Evolutionary conservation across 805 yeast species (phyloP).

Genomic region (Saccharomycopsis fermentans): DNA sequence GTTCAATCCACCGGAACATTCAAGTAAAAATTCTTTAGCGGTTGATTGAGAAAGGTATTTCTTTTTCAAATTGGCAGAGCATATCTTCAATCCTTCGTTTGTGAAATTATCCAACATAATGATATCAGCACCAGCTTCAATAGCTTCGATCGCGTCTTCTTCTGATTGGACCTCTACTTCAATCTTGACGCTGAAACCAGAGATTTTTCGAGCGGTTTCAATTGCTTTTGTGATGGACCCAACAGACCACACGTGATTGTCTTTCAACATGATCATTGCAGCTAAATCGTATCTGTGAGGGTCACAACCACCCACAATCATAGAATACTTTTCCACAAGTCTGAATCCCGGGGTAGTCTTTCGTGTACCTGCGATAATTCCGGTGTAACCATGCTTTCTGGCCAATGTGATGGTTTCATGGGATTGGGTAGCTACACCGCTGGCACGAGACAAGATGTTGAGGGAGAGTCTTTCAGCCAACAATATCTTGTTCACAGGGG

Average conservation of each 20-base stretch:
- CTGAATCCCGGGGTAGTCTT: slow-evolving; percentile 97
- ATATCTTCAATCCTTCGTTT: slow-evolving; percentile 51
- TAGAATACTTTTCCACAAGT: slow-evolving; percentile 79
- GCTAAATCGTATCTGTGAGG: slow-evolving; percentile 86
- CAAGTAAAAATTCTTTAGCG: slow-evolving; percentile 53
- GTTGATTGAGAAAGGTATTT: slow-evolving; percentile 32
- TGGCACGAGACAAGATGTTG: slow-evolving; percentile 69
- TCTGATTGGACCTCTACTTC: slow-evolving; percentile 89
- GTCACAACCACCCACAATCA: slow-evolving; percentile 93
- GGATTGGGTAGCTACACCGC: slow-evolving; percentile 82
- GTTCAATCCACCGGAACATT: slow-evolving; percentile 88
- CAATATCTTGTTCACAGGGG: slow-evolving; percentile 70
- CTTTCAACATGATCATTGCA: slow-evolving; percentile 93
- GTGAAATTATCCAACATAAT: slow-evolving; percentile 88
- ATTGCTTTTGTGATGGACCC: slow-evolving; percentile 89
- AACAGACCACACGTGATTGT: slow-evolving; percentile 85
- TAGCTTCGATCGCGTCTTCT: slow-evolving; percentile 84
- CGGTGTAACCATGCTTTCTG: slow-evolving; percentile 56
- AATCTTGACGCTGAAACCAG: slow-evolving; percentile 82
- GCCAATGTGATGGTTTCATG: slow-evolving; percentile 49
- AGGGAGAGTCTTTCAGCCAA: slow-evolving; percentile 81
- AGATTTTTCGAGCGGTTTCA: slow-evolving; percentile 59
- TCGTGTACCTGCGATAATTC: slow-evolving; percentile 90
- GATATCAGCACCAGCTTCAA: slow-evolving; percentile 89
- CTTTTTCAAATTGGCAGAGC: slow-evolving; percentile 52